phyloP scores from a whole-genome alignment of 495 filamentous ascomycete genomes.

The Beverwykella pulmonaria region DNA sequence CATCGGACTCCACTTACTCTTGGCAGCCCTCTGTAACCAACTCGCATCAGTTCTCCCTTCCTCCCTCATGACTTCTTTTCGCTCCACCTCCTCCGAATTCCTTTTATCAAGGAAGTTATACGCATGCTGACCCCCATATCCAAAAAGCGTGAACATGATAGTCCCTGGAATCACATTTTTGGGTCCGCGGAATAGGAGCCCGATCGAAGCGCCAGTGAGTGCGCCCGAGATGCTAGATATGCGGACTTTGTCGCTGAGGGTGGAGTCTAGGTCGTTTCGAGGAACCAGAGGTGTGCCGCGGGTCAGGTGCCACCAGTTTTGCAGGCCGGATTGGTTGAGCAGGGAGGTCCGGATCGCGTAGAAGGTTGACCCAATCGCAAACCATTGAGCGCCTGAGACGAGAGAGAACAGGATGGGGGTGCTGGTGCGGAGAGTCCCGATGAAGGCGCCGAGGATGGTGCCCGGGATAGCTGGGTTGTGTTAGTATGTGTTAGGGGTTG shows the following conservation, averaged over 20 bases:
- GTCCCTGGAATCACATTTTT: constrained; percentile 33
- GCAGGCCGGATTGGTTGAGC: constrained; percentile 44
- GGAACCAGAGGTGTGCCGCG: constrained; percentile 20
- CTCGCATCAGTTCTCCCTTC: constrained; percentile 40
- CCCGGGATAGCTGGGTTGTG: constrained; percentile 63
- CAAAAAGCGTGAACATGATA: constrained; percentile 63
- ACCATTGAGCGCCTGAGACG: constrained; percentile 77
- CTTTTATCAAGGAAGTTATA: constrained; percentile 58
- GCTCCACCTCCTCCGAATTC: constrained; percentile 35
- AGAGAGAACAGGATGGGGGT: constrained; percentile 70
- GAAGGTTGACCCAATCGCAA: constrained; percentile 73
- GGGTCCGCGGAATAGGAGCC: constrained; percentile 64
- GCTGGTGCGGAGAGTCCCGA: constrained; percentile 67
- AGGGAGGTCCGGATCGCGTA: constrained; percentile 58
- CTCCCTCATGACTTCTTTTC: constrained; percentile 17
- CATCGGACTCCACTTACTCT: constrained; percentile 81
- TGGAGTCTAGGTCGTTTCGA: constrained; percentile 48
- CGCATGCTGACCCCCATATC: constrained; percentile 60
- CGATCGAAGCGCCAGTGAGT: constrained; percentile 65
- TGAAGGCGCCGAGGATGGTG: constrained; percentile 68
- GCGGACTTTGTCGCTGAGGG: constrained; percentile 57
- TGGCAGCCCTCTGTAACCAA: constrained; percentile 54
- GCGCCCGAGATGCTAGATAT: constrained; percentile 71
- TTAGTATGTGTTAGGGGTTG: constrained; percentile 21
- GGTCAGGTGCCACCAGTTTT: constrained; percentile 19